Base-by-base conservation (phyloP, 2,329 filamentous ascomycete genomes). In the Metarhizium humberi region DNA sequence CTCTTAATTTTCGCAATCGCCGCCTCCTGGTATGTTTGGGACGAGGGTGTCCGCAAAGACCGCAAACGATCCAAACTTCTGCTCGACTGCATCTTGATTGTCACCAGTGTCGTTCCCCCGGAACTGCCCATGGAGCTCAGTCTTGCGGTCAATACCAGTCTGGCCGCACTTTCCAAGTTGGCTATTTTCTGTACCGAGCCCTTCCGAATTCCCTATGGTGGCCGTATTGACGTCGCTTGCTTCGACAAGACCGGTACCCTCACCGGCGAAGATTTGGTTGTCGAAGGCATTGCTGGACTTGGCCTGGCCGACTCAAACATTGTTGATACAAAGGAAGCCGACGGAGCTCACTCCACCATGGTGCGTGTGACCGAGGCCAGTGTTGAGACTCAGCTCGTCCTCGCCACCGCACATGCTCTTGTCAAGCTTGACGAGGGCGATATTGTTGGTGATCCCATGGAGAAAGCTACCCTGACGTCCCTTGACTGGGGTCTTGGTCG, bases 101-200 rank as follows among this genome's bases (percentile, higher is more conserved):
- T 99, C 64, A 99, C 94, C 45, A 96, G 91, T 67, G 94, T 99
- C 57, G 94, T 99, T 1, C 94, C 94, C n/a, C 94, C 94, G 2
- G 94, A 99, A 74, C 78, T 99, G 59, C 94, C 94, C 13, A 99
- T 99, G 94, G 95, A 99, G 68, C 81, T 99, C 53, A 96, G 89
- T 72, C 78, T 99, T 65, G 95, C 95, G 50, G 95, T 99, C 69
- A 99, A 99, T 75, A 99, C 94, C 13, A 95, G 90, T 79, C 76
- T 99, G 70, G 92, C 94, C 51, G 92, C 94, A 32, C 78, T 99
- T 42, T 95, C 92, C 73, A 95, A 92, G 71, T 92, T 87, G 63
- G 94, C 95, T 58, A 99, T 99, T 65, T 99, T 96, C 78, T 99
- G 94, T 69, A 99, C 94, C 2, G 95, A 99, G 71, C 94, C 94